A percentile compares a stretch with the other conserved stretches of the same genome.
These are phyloP conservation scores for Aspergillus olivimuriae DNA, from an alignment of 495 filamentous ascomycete species.

Conservation along the genomic window DNA sequence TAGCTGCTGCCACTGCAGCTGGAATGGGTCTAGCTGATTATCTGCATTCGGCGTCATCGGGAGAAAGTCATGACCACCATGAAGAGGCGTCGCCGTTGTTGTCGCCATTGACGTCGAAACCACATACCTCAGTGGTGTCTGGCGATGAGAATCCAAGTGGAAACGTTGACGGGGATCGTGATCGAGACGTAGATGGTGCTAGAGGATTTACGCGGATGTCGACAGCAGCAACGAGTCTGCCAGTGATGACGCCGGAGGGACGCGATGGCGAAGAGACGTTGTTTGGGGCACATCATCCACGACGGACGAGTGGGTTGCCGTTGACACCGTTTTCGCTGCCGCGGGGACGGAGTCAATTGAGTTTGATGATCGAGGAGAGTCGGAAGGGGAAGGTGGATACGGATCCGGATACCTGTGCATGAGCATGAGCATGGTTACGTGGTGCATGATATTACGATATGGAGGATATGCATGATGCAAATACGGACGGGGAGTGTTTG, in stretches of 20 bases:
- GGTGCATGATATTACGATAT: too few relatives aligned
- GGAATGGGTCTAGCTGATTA: not conserved
- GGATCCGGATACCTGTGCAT: too few relatives aligned
- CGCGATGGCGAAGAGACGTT: not conserved
- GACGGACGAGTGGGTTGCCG: not conserved
- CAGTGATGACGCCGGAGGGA: not conserved
- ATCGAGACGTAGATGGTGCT: not conserved
- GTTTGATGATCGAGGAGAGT: conserved; percentile 15
- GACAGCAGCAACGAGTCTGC: not conserved
- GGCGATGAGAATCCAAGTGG: too few relatives aligned
- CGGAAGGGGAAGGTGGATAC: conserved; percentile 1
- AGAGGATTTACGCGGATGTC: conserved; percentile 2
- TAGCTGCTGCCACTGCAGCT: not conserved
- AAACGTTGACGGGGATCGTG: too few relatives aligned
- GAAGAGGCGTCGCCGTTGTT: too few relatives aligned
- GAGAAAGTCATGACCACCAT: not conserved
- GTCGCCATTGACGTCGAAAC: too few relatives aligned
- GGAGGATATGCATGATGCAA: too few relatives aligned
- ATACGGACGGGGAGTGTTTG: too few relatives aligned
- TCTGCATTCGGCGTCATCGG: not conserved
- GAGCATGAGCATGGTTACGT: too few relatives aligned
- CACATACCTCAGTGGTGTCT: too few relatives aligned
- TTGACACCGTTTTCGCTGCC: conserved; percentile 5
- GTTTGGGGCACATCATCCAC: not conserved
- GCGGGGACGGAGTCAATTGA: conserved; percentile 14